These are phyloP conservation scores for Didymella exigua DNA, from an alignment of 2,329 filamentous ascomycete genomes.

Conservation along the genomic window DNA sequence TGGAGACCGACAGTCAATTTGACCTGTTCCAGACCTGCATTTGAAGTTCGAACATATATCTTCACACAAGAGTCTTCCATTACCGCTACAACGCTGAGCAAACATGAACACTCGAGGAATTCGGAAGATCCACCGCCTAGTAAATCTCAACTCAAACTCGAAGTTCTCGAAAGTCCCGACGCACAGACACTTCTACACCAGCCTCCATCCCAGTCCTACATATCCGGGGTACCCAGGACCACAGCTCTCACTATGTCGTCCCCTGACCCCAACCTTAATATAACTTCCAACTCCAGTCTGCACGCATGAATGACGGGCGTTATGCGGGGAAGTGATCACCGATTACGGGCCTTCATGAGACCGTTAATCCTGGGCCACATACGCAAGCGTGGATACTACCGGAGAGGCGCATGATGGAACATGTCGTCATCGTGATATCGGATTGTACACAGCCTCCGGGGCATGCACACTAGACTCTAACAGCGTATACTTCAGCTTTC, in stretches of 20 bases:
- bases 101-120: background rate
- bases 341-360: background rate
- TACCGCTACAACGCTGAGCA: background rate
- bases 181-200: slow-evolving; percentile 1
- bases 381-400: slow-evolving; percentile 1
- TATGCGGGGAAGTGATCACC: slow-evolving; percentile 1
- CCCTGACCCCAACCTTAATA: background rate
- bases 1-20: too few relatives aligned
- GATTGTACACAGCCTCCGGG: background rate
- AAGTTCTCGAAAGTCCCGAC: background rate
- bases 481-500: background rate
- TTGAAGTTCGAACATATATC: too few relatives aligned
- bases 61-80: background rate
- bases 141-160: background rate
- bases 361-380: background rate
- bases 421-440: slow-evolving; percentile 1
- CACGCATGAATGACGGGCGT: slow-evolving; percentile 1
- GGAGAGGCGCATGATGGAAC: background rate
- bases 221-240: slow-evolving; percentile 7
- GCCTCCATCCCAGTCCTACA: background rate
- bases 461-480: background rate
- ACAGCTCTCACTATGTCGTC: background rate
- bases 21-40: too few relatives aligned
- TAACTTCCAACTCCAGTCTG: background rate
- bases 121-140: background rate